phyloP scores from a whole-genome alignment of 768 basidiomycete species.

The Rhodotorula diobovata region DNA sequence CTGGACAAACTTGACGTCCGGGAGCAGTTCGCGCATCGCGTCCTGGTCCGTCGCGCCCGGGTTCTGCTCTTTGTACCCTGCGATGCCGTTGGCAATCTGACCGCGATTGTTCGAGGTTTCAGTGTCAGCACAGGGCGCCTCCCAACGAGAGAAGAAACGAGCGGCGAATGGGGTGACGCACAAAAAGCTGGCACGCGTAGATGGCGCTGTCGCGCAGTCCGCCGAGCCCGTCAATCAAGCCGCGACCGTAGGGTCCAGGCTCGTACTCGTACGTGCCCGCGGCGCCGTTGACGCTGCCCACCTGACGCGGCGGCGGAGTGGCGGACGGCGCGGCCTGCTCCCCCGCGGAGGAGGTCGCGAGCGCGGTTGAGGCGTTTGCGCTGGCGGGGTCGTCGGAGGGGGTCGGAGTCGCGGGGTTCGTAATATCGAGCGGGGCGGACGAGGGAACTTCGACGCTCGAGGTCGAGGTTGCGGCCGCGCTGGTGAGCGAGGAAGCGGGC shows the following conservation, averaged over 20 bases:
- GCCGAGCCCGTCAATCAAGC: constrained; percentile 41
- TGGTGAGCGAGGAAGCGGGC: neutral
- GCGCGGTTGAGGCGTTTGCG: neutral
- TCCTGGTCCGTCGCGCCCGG: constrained; percentile 37
- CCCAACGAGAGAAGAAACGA: neutral
- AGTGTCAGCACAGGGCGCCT: neutral
- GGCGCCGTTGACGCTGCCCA: constrained; percentile 9
- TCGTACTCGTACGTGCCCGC: constrained; percentile 20
- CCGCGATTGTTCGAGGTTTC: no score
- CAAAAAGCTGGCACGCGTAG: constrained; percentile 40
- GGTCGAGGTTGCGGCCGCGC: neutral
- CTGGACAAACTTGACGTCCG: constrained; percentile 31
- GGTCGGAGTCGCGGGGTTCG: neutral
- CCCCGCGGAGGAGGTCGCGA: neutral
- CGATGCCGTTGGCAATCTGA: constrained; percentile 37
- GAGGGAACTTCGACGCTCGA: neutral
- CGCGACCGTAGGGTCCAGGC: constrained; percentile 36
- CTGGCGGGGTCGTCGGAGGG: neutral
- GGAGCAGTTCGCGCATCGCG: constrained; percentile 32
- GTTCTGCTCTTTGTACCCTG: constrained; percentile 34
- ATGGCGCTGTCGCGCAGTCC: constrained; percentile 39
- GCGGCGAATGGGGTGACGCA: constrained; percentile 1
- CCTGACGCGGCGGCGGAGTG: neutral
- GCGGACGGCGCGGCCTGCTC: neutral
- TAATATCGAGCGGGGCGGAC: no score